Conservation (phyloP, 2,329 filamentous ascomycete species). For the Rhynchosporium graminicola region DNA sequence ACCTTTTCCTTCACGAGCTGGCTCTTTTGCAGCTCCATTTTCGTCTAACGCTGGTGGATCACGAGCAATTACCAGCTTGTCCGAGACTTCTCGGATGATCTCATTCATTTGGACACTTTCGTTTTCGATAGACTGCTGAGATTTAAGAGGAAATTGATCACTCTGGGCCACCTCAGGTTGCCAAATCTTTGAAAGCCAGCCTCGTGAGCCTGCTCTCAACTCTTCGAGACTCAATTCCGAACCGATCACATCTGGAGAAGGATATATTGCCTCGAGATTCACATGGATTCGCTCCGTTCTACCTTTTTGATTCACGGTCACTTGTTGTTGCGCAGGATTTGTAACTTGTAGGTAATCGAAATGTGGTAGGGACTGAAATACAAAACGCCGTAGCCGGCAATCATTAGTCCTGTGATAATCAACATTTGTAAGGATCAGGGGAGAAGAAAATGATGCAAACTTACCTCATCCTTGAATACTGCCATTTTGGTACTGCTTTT, state of each 20-base stretch:
- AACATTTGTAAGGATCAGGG: slow-evolving; percentile 61
- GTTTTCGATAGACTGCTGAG: slow-evolving; percentile 22
- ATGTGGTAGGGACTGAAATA: slow-evolving; percentile 61
- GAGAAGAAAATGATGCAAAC: slow-evolving; percentile 45
- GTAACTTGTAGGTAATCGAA: slow-evolving; percentile 59
- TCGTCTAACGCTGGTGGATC: slow-evolving; percentile 54
- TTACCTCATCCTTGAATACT: slow-evolving; percentile 95
- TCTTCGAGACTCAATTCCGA: slow-evolving; percentile 91
- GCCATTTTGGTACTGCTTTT: slow-evolving; percentile 80
- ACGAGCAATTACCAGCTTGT: slow-evolving; percentile 41
- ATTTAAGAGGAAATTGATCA: slow-evolving; percentile 10
- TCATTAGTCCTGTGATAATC: slow-evolving; percentile 97
- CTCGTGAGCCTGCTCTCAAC: slow-evolving; percentile 74
- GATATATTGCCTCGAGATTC: slow-evolving; percentile 82
- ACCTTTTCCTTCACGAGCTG: slow-evolving; percentile 49
- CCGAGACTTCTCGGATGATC: slow-evolving; percentile 36
- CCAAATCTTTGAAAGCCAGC: slow-evolving; percentile 64
- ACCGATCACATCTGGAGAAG: slow-evolving; percentile 67
- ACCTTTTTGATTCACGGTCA: slow-evolving; percentile 79
- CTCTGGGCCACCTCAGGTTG: slow-evolving; percentile 38
- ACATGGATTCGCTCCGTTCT: slow-evolving; percentile 86
- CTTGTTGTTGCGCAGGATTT: slow-evolving; percentile 72
- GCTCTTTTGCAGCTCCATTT: slow-evolving; percentile 55
- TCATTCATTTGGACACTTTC: slow-evolving; percentile 27
- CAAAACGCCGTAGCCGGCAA: slow-evolving; percentile 53